phyloP scores from a whole-genome alignment of 176 grass and related monocot genomes.

The Aechmea fasciata region DNA sequence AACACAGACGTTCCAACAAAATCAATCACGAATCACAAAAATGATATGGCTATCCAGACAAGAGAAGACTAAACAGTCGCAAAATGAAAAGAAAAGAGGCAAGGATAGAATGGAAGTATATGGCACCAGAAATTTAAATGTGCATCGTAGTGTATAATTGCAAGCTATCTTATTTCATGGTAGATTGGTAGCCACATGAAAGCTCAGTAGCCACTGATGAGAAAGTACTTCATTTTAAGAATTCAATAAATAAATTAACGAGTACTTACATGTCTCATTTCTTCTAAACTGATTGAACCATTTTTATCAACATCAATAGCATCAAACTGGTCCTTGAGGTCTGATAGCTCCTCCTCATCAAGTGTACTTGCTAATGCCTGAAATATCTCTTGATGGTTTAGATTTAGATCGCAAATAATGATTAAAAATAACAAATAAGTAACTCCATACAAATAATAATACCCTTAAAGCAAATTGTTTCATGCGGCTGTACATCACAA shows the following conservation, averaged over 20 bases:
- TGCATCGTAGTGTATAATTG: no score
- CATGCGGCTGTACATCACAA: conserved; percentile 97
- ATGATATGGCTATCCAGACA: no score
- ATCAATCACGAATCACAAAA: no score
- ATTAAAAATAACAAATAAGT: background rate
- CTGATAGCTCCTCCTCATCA: conserved; percentile 73
- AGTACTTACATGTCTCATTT: conserved; percentile 80
- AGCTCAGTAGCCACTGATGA: background rate
- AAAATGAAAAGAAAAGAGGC: background rate
- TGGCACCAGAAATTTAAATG: no score
- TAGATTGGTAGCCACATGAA: no score
- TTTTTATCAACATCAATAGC: conserved; percentile 98
- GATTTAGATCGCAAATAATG: conserved; percentile 20
- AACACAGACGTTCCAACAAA: no score
- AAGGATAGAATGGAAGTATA: background rate
- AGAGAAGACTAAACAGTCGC: no score
- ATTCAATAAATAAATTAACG: conserved; percentile 11
- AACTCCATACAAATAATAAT: conserved; percentile 21
- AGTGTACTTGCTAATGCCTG: conserved; percentile 91
- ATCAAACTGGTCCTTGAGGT: conserved; percentile 90
- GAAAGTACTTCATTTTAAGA: background rate
- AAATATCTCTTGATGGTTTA: conserved; percentile 17
- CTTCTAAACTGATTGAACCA: conserved; percentile 92
- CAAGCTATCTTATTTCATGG: no score
- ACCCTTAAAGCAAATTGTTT: conserved; percentile 97